Percentiles rank a stretch among this genome's conserved stretches.
Conservation (phyloP, 306 rosid genomes). For the Casuarina glauca region DNA sequence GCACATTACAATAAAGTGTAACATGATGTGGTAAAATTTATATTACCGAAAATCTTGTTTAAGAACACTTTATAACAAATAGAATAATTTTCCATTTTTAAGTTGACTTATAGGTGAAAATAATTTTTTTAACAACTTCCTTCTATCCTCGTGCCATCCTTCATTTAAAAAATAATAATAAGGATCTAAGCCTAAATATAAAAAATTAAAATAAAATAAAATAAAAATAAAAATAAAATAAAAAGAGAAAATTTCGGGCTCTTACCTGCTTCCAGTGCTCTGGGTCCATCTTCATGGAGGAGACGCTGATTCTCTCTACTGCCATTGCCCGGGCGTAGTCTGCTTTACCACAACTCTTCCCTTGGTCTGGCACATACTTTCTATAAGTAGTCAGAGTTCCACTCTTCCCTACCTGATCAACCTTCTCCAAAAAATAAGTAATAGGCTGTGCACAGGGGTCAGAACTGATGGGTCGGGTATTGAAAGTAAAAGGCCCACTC, state of each 20-base stretch:
- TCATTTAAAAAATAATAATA: too few species aligned
- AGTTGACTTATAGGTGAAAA: too few species aligned
- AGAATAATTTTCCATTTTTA: too few species aligned
- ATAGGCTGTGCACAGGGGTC: conserved; percentile 66
- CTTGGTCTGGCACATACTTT: conserved; percentile 32
- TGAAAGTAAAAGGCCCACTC: conserved; percentile 83
- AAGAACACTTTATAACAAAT: too few species aligned
- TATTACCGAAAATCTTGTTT: too few species aligned
- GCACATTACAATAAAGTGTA: too few species aligned
- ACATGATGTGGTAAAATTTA: too few species aligned
- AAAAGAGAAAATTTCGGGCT: background rate
- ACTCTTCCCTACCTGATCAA: conserved; percentile 36
- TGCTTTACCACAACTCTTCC: conserved; percentile 34
- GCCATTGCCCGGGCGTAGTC: conserved; percentile 27
- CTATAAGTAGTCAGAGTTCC: conserved; percentile 56
- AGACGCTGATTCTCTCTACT: conserved; percentile 49
- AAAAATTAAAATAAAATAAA: too few species aligned
- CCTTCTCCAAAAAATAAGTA: conserved; percentile 51
- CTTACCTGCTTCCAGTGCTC: conserved; percentile 63
- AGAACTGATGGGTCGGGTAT: conserved; percentile 65
- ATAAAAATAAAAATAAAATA: too few species aligned
- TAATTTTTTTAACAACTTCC: too few species aligned
- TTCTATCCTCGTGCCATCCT: too few species aligned
- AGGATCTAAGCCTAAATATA: too few species aligned
- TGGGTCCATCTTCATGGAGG: conserved; percentile 64